Base-by-base conservation (phyloP, 805 yeast genomes). In the Myxozyma neotropica region DNA sequence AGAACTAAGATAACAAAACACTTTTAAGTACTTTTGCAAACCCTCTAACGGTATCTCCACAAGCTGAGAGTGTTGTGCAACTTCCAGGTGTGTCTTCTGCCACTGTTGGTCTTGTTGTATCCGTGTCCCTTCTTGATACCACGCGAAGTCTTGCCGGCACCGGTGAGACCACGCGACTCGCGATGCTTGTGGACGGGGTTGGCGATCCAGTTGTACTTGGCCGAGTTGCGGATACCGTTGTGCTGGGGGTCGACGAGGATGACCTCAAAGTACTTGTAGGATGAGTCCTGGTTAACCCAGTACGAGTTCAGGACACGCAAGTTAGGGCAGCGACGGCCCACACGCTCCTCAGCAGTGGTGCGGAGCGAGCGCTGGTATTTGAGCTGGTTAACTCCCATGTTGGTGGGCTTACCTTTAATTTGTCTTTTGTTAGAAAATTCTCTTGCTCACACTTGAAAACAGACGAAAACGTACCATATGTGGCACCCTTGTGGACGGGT, bases 121-220 rank as follows among this genome's bases (percentile, higher is more conserved):
- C 84, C 83, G 93, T 94, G 99, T 81, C 99, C 99, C 89, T 93
- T 94, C 96, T 92, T 91, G 87, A 94, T 90, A 89, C 99, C 99
- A 87, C 99, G 89, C 82, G 96, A 90, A 82, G 91, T 88, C 95
- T 92, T 94, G 79, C 99, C 99, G 73, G 92, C 85, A 74, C 96
- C 77, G 76, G 99, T 94, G 76, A 94, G 89, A 81, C 98, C 98
- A 87, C 99, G 93, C 75, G 95, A 82, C 84, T 94, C 99, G 83
- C 99, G 91, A 89, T 90, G 97, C 88, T 94, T 94, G 96, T 94
- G 99, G 71, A 94, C 99, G 76, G 99, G 96, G 89, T 89, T 89
- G 78, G 82, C 91, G 82, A 94, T 94, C 99, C 99, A 94, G 98
- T 94, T 94, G 96, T 85, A 86, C 82, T 94, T 87, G 73, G 99